Evolutionary conservation across 1,284 basidiomycete genomes (phyloP), one percentile per base, ranked within the genome.

Genomic region (Ceratobasidium papillatum): DNA sequence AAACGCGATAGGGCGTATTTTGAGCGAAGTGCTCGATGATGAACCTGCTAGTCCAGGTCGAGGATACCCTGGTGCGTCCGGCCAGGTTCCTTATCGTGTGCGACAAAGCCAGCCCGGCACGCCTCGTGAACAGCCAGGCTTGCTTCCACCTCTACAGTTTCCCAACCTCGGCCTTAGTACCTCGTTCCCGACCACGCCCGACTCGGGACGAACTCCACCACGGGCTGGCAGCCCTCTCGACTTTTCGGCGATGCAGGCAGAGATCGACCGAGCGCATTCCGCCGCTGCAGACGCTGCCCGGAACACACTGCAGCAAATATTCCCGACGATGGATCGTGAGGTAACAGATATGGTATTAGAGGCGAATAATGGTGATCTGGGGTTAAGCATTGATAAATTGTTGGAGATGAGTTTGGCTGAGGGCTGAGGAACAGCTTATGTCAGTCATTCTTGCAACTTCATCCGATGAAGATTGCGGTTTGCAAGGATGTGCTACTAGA

Each of bases 291-390:
- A 84, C 19, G 91, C 91, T 14, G 86, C 90, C 61, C 83, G 84
- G 74, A 89, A 90, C 78, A 96, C 94, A 27, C 83, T 96, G 76
- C 83, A 87, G 75, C 94, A 95, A 83, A 96, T 96, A 77, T 97
- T 97, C 86, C 94, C 95, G 0, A 82, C 82, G 5, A 85, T 93
- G 77, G 95, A 96, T 79, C 81, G 82, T 65, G 95, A 96, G 81
- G 88, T 97, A 43, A 86, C 94, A 62, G 93, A 95, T 77, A 91
- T 89, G 86, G 94, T 98, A 43, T 83, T 98, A 74, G 92, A 96
- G 80, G 92, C 92, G 49, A 94, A 94, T 78, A 88, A 88, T n/a
- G 93, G 93, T 32, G 94, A 98, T 83, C 80, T 97, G 75, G 95
- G 94, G 71, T 88, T 88, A 85, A 95, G 94, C 80, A 96, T 97